Evolutionary conservation across 2,329 filamentous ascomycete genomes (phyloP), one percentile per base, ranked within the genome.

Genomic region (Penicillium freii): DNA sequence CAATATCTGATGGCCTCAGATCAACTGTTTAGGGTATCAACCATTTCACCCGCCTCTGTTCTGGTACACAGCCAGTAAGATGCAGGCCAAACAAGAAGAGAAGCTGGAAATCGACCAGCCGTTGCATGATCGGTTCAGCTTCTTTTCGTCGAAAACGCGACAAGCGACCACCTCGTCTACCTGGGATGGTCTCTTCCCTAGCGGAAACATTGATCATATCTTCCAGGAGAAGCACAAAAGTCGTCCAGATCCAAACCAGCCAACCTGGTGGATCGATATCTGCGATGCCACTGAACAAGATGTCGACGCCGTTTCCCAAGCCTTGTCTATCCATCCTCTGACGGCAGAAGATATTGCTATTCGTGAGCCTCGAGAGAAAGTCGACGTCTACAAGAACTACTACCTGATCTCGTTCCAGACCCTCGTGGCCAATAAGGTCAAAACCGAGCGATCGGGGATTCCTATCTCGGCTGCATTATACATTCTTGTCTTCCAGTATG

Each of bases 371-470:
- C 91, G 94, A 29, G 94, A 97, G 78, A 97, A 99, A 80, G 96
- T 99, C 56, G 94, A 99, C 74, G 83, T 97, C 17, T 97, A 97
- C 77, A 88, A 89, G 17, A 90, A 91, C 23, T 99, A 99, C 78
- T 99, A 97, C 77, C 96, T 99, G 72, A 90, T 96, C 45, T 95
- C 90, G 70, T 97, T 97, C 81, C 87, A 92, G 52, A 96, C 92
- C 0, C 5, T 97, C 94, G 80, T 88, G 82, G 64, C 87, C 88
- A 51, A 80, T 88, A 62, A 87, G 91, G 13, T 7, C 36, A 65
- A 87, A 87, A 63, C 82, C 85, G 48, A 87, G 85, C 44, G 85
- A 87, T 57, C 85, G 87, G 57, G 39, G 5, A 92, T 94, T 69
- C 89, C 96, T 62, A 89, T 95, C 67, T 91, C 92, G 0, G 91